phyloP scores from a whole-genome alignment of 148 eudicot species.

The Cornus suecica region DNA sequence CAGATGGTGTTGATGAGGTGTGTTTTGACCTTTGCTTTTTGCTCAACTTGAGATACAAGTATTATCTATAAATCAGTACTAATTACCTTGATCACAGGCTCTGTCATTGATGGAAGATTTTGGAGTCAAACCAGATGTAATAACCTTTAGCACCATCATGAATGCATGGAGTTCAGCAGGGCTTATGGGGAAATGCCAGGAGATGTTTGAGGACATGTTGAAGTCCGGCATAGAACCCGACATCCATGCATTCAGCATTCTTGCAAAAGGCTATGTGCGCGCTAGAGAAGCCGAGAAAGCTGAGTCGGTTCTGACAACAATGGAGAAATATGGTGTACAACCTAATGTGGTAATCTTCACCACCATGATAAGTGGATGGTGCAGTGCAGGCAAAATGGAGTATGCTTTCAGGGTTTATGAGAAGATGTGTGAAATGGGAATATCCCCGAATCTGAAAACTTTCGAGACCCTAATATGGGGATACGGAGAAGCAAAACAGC shows the following conservation, averaged over 20 bases:
- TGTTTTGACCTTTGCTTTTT: background rate
- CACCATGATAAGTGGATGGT: constrained; percentile 93
- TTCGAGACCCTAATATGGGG: constrained; percentile 92
- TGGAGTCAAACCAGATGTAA: constrained; percentile 88
- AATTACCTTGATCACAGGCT: constrained; percentile 32
- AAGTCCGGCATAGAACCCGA: constrained; percentile 77
- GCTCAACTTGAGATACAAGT: background rate
- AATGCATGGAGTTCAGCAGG: constrained; percentile 93
- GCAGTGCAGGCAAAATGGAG: constrained; percentile 81
- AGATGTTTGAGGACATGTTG: constrained; percentile 71
- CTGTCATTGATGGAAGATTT: constrained; percentile 78
- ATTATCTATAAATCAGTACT: background rate
- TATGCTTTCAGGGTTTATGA: constrained; percentile 54
- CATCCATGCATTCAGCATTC: constrained; percentile 74
- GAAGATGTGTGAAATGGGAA: constrained; percentile 59
- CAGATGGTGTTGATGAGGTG: constrained; percentile 93
- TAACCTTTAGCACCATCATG: constrained; percentile 97
- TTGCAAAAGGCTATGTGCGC: constrained; percentile 92
- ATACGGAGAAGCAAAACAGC: constrained; percentile 78
- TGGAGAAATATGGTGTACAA: constrained; percentile 48
- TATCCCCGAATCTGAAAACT: constrained; percentile 76
- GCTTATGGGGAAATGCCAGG: constrained; percentile 75
- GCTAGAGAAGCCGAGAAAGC: constrained; percentile 73
- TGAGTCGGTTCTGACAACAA: constrained; percentile 45
- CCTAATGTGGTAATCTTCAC: constrained; percentile 85